phyloP scores from a whole-genome alignment of 2,329 filamentous ascomycete species.

The Scopulariopsis brevicaulis region DNA sequence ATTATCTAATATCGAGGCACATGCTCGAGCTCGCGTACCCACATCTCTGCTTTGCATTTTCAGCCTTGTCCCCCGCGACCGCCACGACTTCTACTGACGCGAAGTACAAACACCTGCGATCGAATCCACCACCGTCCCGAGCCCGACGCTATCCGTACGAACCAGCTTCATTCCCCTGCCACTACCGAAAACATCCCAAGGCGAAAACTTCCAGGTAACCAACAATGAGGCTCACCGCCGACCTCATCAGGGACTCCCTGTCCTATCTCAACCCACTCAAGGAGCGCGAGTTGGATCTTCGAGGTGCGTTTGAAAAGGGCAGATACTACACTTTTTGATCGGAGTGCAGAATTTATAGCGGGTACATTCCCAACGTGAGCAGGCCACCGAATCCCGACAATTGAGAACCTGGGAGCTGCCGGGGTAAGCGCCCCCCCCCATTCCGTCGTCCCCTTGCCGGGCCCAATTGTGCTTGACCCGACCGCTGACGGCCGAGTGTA shows the following conservation, averaged over 20 bases:
- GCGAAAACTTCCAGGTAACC: constrained; percentile 4
- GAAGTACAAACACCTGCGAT: background rate
- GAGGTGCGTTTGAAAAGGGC: constrained; percentile 96
- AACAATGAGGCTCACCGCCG: constrained; percentile 86
- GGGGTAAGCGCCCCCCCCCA: constrained; percentile 50
- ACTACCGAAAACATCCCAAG: background rate
- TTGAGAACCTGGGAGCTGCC: constrained; percentile 95
- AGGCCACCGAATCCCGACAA: constrained; percentile 96
- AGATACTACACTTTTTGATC: constrained; percentile 73
- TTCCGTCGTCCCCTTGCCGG: constrained; percentile 3
- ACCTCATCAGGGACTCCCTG: constrained; percentile 87
- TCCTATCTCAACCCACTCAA: constrained; percentile 98
- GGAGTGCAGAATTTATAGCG: constrained; percentile 75
- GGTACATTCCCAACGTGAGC: constrained; percentile 35
- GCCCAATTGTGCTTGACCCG: background rate
- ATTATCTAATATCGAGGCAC: background rate
- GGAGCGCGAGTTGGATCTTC: constrained; percentile 96
- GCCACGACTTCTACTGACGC: background rate
- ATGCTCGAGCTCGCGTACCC: background rate
- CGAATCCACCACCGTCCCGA: background rate
- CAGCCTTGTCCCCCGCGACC: background rate
- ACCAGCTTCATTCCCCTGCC: background rate
- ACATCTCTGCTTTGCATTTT: background rate
- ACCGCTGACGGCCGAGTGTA: constrained; percentile 20
- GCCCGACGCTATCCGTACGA: background rate